Evolutionary conservation across 2,329 filamentous ascomycete genomes (phyloP), one percentile per base, ranked within the genome.

Genomic region (Colletotrichum eremochloae): DNA sequence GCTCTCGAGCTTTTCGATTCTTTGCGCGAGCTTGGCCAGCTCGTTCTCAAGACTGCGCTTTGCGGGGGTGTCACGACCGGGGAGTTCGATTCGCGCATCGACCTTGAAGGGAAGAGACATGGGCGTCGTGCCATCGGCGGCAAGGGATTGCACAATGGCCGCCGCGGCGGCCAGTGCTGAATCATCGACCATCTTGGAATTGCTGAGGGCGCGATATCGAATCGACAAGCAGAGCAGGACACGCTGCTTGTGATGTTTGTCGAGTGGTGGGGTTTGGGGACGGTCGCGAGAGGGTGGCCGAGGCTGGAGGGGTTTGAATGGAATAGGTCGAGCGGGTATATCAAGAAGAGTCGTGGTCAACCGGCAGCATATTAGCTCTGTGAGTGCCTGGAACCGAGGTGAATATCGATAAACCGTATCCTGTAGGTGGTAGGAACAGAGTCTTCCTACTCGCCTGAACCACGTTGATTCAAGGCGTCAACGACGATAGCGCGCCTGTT

Each of bases 31-130:
- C 68, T 93, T 92, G 63, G 92, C 89, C 70, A 99, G 89, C 84
- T 98, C 96, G 72, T 88, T 87, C 84, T 98, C 95, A 73, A 98
- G 89, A 42, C 88, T 88, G 76, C 89, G 87, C 84, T 98, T 98
- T 76, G 92, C 92, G 46, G 90, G 83, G 56, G 89, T 92, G 71
- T 94, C 89, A 70, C 90, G 88, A 71, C 96, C 96, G 18, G 96
- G 95, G 33, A 98, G 88, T 74, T 88, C 88, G 79, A 96, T 87
- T 40, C 72, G 64, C 75, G 88, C 85, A 71, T 83, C 84, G 68
- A 82, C 79, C 63, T 82, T 82, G 71, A 83, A 80, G 68, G 84
- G 80, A 63, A 83, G 80, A 63, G 83, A 79, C 74, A 79, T 77
- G 50, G 81, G 76, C 61, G 82, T 79, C 74, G 82, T 82, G 42